These are phyloP conservation scores for Wallacemonas sp. DNA, from an alignment of 208 protist genomes.

Conservation along the genomic window DNA sequence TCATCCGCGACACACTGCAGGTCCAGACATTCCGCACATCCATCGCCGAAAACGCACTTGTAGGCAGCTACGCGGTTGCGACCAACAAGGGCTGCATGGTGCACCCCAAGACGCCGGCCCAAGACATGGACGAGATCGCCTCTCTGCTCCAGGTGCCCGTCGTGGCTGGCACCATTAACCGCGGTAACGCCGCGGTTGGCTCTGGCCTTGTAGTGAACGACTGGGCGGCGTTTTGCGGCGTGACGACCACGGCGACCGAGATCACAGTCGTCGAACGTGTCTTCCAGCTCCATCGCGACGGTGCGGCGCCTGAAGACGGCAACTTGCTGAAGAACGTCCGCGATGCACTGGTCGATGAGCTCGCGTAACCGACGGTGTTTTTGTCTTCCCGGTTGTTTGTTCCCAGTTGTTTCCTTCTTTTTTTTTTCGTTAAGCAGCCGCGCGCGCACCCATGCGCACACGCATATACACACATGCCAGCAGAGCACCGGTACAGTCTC, in stretches of 20 bases:
- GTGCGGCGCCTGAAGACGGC: constrained; percentile 41
- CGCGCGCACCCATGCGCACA: no score
- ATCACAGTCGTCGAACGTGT: constrained; percentile 99
- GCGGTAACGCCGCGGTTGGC: constrained; percentile 94
- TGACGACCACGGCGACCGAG: constrained; percentile 99
- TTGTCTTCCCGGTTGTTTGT: background rate
- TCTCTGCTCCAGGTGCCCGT: constrained; percentile 98
- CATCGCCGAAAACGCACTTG: constrained; percentile 97
- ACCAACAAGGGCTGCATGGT: constrained; percentile 99
- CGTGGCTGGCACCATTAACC: constrained; percentile 99
- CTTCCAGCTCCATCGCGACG: constrained; percentile 95
- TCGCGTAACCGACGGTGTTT: constrained; percentile 50
- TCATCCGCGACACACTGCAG: constrained; percentile 98
- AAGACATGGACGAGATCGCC: constrained; percentile 99
- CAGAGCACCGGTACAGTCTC: no score
- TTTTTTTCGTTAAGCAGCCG: constrained; percentile 8
- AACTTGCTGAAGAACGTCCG: constrained; percentile 87
- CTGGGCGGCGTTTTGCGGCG: constrained; percentile 98
- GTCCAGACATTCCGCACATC: constrained; percentile 99
- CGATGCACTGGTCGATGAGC: constrained; percentile 84
- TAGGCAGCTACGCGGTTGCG: constrained; percentile 97
- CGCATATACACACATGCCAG: no score
- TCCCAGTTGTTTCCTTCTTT: background rate
- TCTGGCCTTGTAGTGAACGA: constrained; percentile 99
- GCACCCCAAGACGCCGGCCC: constrained; percentile 93